Evolutionary conservation across 2,329 filamentous ascomycete genomes (phyloP).

Genomic region (Tolypocladium sp.): DNA sequence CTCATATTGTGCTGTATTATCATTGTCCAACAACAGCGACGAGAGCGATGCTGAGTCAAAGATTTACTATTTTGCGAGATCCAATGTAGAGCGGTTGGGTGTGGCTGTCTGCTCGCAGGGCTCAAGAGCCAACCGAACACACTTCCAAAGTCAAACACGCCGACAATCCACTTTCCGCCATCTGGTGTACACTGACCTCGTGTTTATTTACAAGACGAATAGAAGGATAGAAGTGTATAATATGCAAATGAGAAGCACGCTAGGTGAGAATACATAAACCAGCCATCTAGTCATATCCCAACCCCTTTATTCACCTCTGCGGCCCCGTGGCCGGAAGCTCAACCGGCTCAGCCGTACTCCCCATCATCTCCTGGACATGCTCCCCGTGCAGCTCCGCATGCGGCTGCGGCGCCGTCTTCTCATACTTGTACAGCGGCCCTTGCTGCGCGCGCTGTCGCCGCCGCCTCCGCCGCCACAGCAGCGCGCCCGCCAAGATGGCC

Average conservation of each 20-base stretch:
- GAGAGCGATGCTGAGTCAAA: no score
- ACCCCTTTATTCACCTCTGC: neutral
- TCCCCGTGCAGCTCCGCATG: neutral
- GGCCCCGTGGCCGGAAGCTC: neutral
- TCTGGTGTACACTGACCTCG: no score
- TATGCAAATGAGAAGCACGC: neutral
- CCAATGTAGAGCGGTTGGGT: no score
- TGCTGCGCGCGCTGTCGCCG: neutral
- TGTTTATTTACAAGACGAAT: no score
- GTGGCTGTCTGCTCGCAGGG: no score
- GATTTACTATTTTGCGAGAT: no score
- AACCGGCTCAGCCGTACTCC: neutral
- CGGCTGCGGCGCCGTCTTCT: neutral
- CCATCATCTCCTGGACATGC: slow-evolving; percentile 1
- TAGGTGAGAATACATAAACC: neutral
- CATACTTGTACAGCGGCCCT: neutral
- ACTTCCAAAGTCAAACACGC: no score
- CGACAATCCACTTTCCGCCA: no score
- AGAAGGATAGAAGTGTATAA: neutral
- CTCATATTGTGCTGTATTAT: no score
- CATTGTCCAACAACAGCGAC: no score
- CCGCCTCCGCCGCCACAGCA: slow-evolving; percentile 16
- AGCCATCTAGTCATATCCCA: neutral
- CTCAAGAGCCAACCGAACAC: no score
- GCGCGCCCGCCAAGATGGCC: slow-evolving; percentile 11